phyloP scores from a whole-genome alignment of 305 asterid genomes.

The Fraxinus ornus region DNA sequence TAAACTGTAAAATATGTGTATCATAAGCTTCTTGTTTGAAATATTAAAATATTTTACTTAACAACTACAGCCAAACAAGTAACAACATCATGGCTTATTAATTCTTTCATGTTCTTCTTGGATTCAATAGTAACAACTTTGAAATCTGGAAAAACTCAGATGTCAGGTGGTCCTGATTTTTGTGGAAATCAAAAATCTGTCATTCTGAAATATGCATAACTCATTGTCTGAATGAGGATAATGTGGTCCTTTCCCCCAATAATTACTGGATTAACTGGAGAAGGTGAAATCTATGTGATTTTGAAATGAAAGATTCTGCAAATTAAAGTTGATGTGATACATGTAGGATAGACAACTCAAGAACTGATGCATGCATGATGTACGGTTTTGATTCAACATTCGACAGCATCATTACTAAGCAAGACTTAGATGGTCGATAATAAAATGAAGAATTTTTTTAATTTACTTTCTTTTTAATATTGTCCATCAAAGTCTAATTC shows the following conservation, averaged over 20 bases:
- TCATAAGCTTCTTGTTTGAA: neutral
- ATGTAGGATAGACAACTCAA: neutral
- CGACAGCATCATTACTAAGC: neutral
- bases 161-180: slow-evolving; percentile 38
- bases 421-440: too few species aligned
- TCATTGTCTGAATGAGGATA: slow-evolving; percentile 21
- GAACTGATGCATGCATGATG: neutral
- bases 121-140: slow-evolving; percentile 8
- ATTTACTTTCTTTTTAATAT: neutral
- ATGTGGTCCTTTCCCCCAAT: slow-evolving; percentile 32
- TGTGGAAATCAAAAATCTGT: slow-evolving; percentile 3
- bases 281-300: slow-evolving; percentile 3
- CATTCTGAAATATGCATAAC: slow-evolving; percentile 18
- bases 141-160: slow-evolving; percentile 1
- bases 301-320: neutral
- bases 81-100: neutral
- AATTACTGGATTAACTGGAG: neutral
- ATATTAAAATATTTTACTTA: too few species aligned
- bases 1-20: neutral
- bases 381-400: neutral
- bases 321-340: slow-evolving; percentile 17
- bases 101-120: neutral
- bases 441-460: neutral
- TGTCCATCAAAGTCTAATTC: neutral
- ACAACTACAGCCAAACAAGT: neutral